Evolutionary conservation across 129 eudicot species (phyloP).

Genomic region (Artemisia tridentata): DNA sequence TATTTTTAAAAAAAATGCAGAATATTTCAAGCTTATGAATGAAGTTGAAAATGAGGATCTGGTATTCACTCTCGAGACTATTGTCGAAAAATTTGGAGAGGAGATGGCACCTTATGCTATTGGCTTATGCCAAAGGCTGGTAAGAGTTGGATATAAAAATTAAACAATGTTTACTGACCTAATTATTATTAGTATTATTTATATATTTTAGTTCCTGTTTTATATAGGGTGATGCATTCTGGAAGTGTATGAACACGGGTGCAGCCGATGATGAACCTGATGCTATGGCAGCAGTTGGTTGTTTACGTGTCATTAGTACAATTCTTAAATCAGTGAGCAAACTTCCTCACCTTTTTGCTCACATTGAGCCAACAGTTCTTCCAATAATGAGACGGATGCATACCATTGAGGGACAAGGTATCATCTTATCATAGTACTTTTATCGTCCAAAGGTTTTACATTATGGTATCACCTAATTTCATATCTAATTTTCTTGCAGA

Average conservation of each 20-base stretch:
- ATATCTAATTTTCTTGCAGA: constrained; percentile 44
- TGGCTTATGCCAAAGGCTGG: constrained; percentile 97
- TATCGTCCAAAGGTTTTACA: no score
- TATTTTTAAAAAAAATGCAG: constrained; percentile 26
- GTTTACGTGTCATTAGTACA: constrained; percentile 97
- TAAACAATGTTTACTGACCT: not conserved
- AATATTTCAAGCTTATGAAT: constrained; percentile 89
- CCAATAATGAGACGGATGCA: constrained; percentile 93
- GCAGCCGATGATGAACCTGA: constrained; percentile 79
- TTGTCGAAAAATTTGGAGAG: constrained; percentile 97
- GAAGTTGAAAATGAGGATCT: constrained; percentile 99
- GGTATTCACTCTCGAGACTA: constrained; percentile 96
- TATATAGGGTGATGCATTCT: constrained; percentile 86
- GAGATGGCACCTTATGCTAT: constrained; percentile 99
- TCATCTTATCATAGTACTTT: not conserved
- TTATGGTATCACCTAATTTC: not conserved
- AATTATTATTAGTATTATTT: constrained; percentile 1
- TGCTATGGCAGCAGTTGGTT: constrained; percentile 96
- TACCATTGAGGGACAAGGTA: constrained; percentile 99
- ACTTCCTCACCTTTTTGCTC: constrained; percentile 76
- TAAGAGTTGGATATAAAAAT: constrained; percentile 12
- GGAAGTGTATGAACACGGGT: constrained; percentile 83
- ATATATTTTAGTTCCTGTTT: not conserved
- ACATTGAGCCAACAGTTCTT: constrained; percentile 79
- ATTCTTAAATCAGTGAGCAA: constrained; percentile 93